A percentile compares a stretch with the other conserved stretches of the same genome.
Evolutionary conservation across 2,329 filamentous ascomycete species (phyloP).

Genomic region (Tympanopsis confertula): DNA sequence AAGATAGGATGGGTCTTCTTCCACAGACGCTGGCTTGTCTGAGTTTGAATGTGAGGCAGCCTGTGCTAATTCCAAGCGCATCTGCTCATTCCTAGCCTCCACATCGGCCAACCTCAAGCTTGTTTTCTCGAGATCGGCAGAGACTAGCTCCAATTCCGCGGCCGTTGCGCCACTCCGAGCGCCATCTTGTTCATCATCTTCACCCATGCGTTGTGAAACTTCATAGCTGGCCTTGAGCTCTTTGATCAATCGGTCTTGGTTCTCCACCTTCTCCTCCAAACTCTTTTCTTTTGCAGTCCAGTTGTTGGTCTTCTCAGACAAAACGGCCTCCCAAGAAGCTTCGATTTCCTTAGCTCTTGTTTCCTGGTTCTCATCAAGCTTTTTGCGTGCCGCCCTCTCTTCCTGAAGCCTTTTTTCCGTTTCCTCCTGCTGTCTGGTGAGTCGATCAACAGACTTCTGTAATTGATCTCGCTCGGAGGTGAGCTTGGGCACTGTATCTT

Average conservation of each 20-base stretch:
- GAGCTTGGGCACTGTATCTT: conserved; percentile 83
- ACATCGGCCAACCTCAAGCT: conserved; percentile 79
- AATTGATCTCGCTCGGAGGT: conserved; percentile 79
- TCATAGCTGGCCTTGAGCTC: conserved; percentile 97
- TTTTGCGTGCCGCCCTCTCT: conserved; percentile 61
- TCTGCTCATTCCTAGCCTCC: conserved; percentile 85
- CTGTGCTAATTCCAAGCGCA: conserved; percentile 82
- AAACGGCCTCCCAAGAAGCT: conserved; percentile 74
- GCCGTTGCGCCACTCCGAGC: conserved; percentile 58
- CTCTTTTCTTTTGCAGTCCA: conserved; percentile 89
- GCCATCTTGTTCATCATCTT: conserved; percentile 50
- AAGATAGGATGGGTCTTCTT: conserved; percentile 83
- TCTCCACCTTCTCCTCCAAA: conserved; percentile 86
- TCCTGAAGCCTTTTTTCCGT: conserved; percentile 69
- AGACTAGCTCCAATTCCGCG: conserved; percentile 87
- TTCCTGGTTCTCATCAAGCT: conserved; percentile 68
- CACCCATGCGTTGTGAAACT: conserved; percentile 79
- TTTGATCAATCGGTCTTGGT: conserved; percentile 79
- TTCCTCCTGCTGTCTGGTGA: conserved; percentile 74
- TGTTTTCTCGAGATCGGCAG: conserved; percentile 81
- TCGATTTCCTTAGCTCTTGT: conserved; percentile 79
- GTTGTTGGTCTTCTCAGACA: conserved; percentile 90
- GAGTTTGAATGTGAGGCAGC: conserved; percentile 59
- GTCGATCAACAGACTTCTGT: conserved; percentile 63
- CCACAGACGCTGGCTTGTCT: conserved; percentile 48